Evolutionary conservation across 2,329 filamentous ascomycete species (phyloP).

Genomic region (Exophiala aquamarina): DNA sequence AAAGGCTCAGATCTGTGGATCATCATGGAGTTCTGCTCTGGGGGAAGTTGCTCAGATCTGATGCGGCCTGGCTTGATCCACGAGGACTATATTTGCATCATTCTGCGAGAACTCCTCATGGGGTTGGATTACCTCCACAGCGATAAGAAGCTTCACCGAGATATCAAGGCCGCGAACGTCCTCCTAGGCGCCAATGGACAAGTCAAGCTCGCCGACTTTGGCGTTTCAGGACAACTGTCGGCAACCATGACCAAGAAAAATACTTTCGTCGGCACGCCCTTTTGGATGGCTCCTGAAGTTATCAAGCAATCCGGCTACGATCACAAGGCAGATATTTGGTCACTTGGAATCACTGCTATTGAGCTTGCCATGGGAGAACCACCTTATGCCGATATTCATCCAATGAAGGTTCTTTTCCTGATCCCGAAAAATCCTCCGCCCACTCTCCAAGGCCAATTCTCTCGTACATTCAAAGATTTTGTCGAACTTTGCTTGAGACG

Average conservation of each 20-base stretch:
- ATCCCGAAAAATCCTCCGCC: slow-evolving; percentile 94
- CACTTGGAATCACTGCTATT: slow-evolving; percentile 87
- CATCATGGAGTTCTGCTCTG: slow-evolving; percentile 98
- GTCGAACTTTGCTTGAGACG: slow-evolving; percentile 80
- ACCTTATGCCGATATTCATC: slow-evolving; percentile 93
- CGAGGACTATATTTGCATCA: slow-evolving; percentile 97
- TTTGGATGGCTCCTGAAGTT: slow-evolving; percentile 99
- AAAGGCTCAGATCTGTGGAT: slow-evolving; percentile 98
- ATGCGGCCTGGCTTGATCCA: slow-evolving; percentile 90
- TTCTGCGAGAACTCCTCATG: slow-evolving; percentile 82
- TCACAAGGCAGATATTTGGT: slow-evolving; percentile 98
- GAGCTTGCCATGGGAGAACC: slow-evolving; percentile 90
- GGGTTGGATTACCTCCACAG: slow-evolving; percentile 90
- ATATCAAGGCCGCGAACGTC: slow-evolving; percentile 97
- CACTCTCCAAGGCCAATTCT: slow-evolving; percentile 75
- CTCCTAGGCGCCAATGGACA: slow-evolving; percentile 86
- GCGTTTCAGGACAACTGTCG: slow-evolving; percentile 91
- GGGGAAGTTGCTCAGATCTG: slow-evolving; percentile 91
- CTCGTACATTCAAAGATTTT: slow-evolving; percentile 80
- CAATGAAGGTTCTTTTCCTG: slow-evolving; percentile 96
- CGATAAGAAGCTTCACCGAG: slow-evolving; percentile 93
- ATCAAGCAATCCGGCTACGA: slow-evolving; percentile 99
- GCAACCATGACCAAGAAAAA: slow-evolving; percentile 99
- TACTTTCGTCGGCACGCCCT: slow-evolving; percentile 95
- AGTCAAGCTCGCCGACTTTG: slow-evolving; percentile 96